These are phyloP conservation scores for Asterophora parasitica DNA, from an alignment of 768 basidiomycete species.

Conservation along the genomic window DNA sequence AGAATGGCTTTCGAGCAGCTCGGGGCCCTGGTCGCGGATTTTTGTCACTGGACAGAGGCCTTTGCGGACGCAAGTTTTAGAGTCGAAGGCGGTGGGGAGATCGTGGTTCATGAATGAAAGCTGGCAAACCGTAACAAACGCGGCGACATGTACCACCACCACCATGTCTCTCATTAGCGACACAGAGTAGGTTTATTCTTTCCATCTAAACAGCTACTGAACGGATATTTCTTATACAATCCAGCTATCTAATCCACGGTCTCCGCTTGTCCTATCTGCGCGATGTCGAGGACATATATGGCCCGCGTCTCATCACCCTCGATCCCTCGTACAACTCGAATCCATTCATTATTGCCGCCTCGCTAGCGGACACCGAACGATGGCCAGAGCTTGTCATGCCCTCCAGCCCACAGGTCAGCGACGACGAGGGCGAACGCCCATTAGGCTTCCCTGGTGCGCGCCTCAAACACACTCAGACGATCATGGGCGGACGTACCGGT, in stretches of 20 bases:
- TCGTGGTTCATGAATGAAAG: not conserved
- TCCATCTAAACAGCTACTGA: not conserved
- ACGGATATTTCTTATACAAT: not conserved
- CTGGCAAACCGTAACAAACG: too few species aligned
- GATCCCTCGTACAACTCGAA: constrained; percentile 75
- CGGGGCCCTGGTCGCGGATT: constrained; percentile 39
- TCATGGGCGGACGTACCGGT: constrained; percentile 72
- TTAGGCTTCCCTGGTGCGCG: constrained; percentile 46
- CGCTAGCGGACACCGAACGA: constrained; percentile 69
- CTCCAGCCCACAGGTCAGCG: constrained; percentile 65
- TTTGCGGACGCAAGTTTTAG: constrained; percentile 56
- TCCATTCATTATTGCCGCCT: constrained; percentile 76
- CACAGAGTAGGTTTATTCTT: constrained; percentile 40
- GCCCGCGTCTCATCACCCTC: constrained; percentile 73
- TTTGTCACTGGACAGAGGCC: constrained; percentile 73
- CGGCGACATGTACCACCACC: not conserved
- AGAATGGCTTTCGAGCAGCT: constrained; percentile 59
- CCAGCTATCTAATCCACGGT: constrained; percentile 72
- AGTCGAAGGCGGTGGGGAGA: constrained; percentile 50
- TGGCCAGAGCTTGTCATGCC: constrained; percentile 85
- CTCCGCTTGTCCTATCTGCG: constrained; percentile 86
- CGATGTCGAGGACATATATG: constrained; percentile 83
- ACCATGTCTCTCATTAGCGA: constrained; percentile 62
- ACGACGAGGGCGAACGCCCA: constrained; percentile 56
- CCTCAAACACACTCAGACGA: constrained; percentile 85